Base-by-base conservation (phyloP, 2,329 filamentous ascomycete genomes). In the Neodidymelliopsis sp. region DNA sequence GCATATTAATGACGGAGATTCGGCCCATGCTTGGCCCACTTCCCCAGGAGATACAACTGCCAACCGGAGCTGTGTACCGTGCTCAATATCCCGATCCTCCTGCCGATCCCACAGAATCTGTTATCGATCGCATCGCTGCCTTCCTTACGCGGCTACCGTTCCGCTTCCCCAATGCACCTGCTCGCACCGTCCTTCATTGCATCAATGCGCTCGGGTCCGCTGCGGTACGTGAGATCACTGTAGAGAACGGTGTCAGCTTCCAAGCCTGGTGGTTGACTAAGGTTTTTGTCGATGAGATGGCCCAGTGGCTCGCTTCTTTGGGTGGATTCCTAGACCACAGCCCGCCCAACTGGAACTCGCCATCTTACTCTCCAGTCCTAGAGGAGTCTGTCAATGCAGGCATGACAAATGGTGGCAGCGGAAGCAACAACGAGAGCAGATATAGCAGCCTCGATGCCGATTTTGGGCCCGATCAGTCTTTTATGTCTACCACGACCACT, bases 261-360 rank as follows among this genome's bases (percentile, higher is more conserved):
- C 88, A 89, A n/a, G 87, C 89, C 5, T 95, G 91, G 91, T 94
- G 90, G 90, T 89, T 97, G 49, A 91, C 91, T 3, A 96, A 97
- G 71, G 92, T 93, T 49, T 97, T 93, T 81, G 84, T 97, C 41
- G 92, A 97, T 66, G 93, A 97, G 75, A 95, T 96, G 90, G 85
- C 91, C 38, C 82, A 88, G 48, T 97, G 95, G 81, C 79, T 96
- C 59, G 91, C 90, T 0, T 91, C 95, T 64, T 87, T 92, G 62
- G 93, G 92, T 39, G 93, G 93, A 0, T 97, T 97, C 67, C 86
- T 97, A 77, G 79, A 80, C 23, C 78, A 80, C 30, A 56, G 46
- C n/a, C 62, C 73, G 2, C 75, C 64, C 6, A 60, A 62, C 27
- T 62, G 59, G 52, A 62, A 57, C 15, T 53, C 60, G 1, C 49